phyloP scores from a whole-genome alignment of 2,329 filamentous ascomycete species.

The Peltaster fructicola region DNA sequence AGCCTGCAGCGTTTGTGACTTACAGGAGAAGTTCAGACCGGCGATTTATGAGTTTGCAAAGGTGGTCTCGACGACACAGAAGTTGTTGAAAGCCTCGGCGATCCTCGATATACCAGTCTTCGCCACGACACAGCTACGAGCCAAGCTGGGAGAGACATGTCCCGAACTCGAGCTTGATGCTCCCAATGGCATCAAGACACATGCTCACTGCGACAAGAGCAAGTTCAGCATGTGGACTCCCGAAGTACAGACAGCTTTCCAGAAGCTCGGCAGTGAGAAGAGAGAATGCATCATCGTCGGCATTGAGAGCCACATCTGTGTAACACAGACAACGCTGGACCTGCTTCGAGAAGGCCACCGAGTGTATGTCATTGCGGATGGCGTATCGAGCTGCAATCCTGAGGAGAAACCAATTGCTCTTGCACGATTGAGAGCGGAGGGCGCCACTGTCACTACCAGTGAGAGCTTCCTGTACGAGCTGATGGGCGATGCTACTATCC shows the following conservation, averaged over 20 bases:
- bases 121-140: slow-evolving; percentile 68
- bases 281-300: slow-evolving; percentile 63
- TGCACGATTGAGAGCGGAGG: slow-evolving; percentile 54
- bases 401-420: slow-evolving; percentile 70
- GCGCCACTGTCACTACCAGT: slow-evolving; percentile 65
- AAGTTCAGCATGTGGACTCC: slow-evolving; percentile 77
- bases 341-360: slow-evolving; percentile 54
- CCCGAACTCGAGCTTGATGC: slow-evolving; percentile 43
- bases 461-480: slow-evolving; percentile 84
- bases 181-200: slow-evolving; percentile 33
- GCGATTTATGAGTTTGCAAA: slow-evolving; percentile 75
- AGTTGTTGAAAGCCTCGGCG: slow-evolving; percentile 31
- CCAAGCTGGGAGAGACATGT: slow-evolving; percentile 65
- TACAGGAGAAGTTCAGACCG: slow-evolving; percentile 80
- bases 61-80: slow-evolving; percentile 38
- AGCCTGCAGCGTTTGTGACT: slow-evolving; percentile 69
- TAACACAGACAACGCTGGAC: slow-evolving; percentile 82
- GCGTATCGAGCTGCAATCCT: slow-evolving; percentile 69
- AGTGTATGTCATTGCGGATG: slow-evolving; percentile 80
- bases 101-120: slow-evolving; percentile 58
- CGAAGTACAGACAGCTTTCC: slow-evolving; percentile 35
- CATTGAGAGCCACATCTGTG: slow-evolving; percentile 87
- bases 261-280: slow-evolving; percentile 22
- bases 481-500: slow-evolving; percentile 60
- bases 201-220: slow-evolving; percentile 62